Evolutionary conservation across 1,284 basidiomycete genomes (phyloP).

Genomic region (Gomphus bonarii): DNA sequence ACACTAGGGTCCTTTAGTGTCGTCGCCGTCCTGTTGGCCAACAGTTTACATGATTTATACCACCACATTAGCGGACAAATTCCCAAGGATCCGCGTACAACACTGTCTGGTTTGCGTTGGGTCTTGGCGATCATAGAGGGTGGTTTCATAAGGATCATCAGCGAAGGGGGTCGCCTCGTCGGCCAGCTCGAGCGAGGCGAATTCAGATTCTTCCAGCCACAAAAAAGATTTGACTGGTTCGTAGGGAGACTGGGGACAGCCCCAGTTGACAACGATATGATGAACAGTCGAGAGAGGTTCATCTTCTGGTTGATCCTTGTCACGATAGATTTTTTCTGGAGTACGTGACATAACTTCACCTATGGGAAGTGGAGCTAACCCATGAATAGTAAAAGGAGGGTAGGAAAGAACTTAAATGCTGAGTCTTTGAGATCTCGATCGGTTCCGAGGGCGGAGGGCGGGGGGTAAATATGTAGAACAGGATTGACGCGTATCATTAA

Average conservation of each 20-base stretch:
- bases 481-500: no score
- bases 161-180: slow-evolving; percentile 37
- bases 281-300: slow-evolving; percentile 25
- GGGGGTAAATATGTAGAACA: no score
- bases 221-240: slow-evolving; percentile 46
- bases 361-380: not conserved
- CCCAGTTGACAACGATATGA: slow-evolving; percentile 33
- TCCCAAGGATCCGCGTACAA: slow-evolving; percentile 19
- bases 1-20: slow-evolving; percentile 13
- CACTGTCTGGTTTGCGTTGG: slow-evolving; percentile 27
- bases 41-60: slow-evolving; percentile 37
- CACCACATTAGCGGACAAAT: slow-evolving; percentile 33
- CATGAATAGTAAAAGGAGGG: slow-evolving; percentile 51
- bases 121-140: slow-evolving; percentile 36
- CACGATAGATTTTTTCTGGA: not conserved
- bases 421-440: no score
- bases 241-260: slow-evolving; percentile 29
- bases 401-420: not conserved
- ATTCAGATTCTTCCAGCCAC: slow-evolving; percentile 22
- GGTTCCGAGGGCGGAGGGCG: no score
- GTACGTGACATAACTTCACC: not conserved
- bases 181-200: slow-evolving; percentile 38
- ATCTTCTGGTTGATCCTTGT: not conserved
- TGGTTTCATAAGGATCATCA: slow-evolving; percentile 37
- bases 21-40: slow-evolving; percentile 27